A percentile compares a stretch with the other conserved stretches of the same genome.
Conservation (phyloP, 2,329 filamentous ascomycete genomes). For the Exserohilum turcica region DNA sequence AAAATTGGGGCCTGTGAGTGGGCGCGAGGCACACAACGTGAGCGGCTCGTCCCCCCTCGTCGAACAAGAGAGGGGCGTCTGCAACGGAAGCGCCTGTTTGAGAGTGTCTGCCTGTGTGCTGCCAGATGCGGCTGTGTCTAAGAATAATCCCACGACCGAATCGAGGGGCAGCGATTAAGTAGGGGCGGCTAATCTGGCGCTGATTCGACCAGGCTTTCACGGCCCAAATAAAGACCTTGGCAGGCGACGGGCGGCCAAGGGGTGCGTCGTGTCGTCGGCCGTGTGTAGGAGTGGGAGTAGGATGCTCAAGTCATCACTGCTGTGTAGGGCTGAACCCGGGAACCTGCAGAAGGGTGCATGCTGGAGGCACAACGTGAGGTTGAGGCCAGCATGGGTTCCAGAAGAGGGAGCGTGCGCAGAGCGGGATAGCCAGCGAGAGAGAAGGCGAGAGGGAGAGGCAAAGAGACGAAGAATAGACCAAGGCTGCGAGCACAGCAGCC, state of each 20-base stretch:
- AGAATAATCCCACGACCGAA: constrained; percentile 42
- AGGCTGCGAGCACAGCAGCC: not conserved
- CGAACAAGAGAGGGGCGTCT: constrained; percentile 29
- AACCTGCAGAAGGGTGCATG: constrained; percentile 27
- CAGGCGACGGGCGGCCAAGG: constrained; percentile 23
- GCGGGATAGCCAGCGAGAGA: not conserved
- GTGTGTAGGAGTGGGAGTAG: constrained; percentile 14
- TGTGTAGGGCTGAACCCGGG: constrained; percentile 39
- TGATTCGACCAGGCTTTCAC: constrained; percentile 35
- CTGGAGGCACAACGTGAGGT: constrained; percentile 3
- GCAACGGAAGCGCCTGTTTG: constrained; percentile 47
- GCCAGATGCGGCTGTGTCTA: constrained; percentile 44
- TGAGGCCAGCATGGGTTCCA: constrained; percentile 27
- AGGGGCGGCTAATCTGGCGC: constrained; percentile 36
- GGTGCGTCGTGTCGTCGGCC: constrained; percentile 15
- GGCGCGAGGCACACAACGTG: constrained; percentile 30
- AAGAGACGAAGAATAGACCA: too few relatives aligned
- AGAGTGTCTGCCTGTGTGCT: constrained; percentile 25
- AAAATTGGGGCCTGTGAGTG: constrained; percentile 39
- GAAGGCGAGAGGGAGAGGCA: not conserved
- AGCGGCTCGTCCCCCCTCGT: constrained; percentile 34
- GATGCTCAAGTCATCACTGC: constrained; percentile 34
- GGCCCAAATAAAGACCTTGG: constrained; percentile 37
- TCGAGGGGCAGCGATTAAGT: constrained; percentile 28
- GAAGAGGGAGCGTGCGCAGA: constrained; percentile 10